Conservation (phyloP, 441 rosid genomes). For the Cnidoscolus chayamansa region DNA sequence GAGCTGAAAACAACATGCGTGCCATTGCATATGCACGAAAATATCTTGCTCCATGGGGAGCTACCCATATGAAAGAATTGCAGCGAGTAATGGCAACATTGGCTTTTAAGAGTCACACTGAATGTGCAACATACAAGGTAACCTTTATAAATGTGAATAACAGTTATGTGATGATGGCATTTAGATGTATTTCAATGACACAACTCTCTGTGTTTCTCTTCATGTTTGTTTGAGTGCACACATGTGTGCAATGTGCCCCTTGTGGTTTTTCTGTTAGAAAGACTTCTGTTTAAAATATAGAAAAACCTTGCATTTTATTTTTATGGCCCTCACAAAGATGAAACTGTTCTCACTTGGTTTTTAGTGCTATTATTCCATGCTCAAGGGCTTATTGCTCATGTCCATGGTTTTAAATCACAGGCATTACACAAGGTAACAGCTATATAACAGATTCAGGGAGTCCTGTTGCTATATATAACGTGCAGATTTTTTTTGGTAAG, state of each 20-base stretch:
- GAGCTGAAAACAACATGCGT: slow-evolving; percentile 57
- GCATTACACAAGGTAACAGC: no score
- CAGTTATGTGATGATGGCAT: not conserved
- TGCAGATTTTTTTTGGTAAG: no score
- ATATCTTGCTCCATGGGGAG: slow-evolving; percentile 83
- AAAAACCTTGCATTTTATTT: not conserved
- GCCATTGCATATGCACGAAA: slow-evolving; percentile 81
- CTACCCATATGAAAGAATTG: slow-evolving; percentile 74
- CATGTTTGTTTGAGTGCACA: not conserved
- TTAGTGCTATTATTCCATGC: not conserved
- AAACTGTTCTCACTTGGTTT: not conserved
- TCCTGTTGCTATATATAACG: not conserved
- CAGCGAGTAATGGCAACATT: slow-evolving; percentile 73
- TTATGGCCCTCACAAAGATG: not conserved
- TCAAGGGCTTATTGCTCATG: not conserved
- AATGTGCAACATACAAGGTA: slow-evolving; percentile 77
- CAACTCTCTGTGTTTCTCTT: not conserved
- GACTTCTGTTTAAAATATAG: not conserved
- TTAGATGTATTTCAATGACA: not conserved
- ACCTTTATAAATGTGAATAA: not conserved
- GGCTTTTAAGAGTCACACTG: slow-evolving; percentile 79
- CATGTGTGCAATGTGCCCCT: not conserved
- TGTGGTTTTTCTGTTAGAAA: no score
- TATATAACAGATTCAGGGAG: not conserved
- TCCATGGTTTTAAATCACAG: not conserved